A percentile compares a stretch with the other conserved stretches of the same genome.
phyloP scores from a whole-genome alignment of 139 green algal genomes.

The Micractinium sp. region DNA sequence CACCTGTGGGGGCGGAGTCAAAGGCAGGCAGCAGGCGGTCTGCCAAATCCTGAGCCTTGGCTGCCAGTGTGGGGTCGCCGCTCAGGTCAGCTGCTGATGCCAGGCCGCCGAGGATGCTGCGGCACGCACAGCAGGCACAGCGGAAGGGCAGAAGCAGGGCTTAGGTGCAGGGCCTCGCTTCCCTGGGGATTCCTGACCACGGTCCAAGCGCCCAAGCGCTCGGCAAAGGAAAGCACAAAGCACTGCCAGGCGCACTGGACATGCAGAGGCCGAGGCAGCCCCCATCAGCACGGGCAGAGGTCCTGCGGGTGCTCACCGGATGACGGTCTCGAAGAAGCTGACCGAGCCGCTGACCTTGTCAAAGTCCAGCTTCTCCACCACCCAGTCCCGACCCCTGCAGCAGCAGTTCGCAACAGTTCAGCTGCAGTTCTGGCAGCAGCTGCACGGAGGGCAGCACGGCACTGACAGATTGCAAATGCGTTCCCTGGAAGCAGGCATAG shows the following conservation, averaged over 20 bases:
- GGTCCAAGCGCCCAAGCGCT: too few species aligned
- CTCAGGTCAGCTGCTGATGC: conserved; percentile 70
- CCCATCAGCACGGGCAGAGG: too few species aligned
- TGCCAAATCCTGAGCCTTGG: conserved; percentile 51
- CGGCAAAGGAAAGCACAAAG: too few species aligned
- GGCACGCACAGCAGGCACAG: not conserved
- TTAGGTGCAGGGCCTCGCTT: too few species aligned
- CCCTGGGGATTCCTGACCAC: too few species aligned
- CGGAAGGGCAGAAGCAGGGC: too few species aligned
- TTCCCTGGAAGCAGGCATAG: not conserved
- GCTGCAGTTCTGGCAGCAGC: not conserved
- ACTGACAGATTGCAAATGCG: not conserved
- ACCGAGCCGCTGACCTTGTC: conserved; percentile 33
- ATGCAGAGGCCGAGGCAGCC: too few species aligned
- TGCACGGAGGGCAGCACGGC: not conserved
- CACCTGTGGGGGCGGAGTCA: conserved; percentile 49
- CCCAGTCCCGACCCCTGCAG: conserved; percentile 50
- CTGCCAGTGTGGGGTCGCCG: conserved; percentile 41
- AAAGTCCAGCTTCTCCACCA: conserved; percentile 63
- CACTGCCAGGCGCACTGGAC: not conserved
- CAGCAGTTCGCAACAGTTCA: not conserved
- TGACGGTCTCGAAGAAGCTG: conserved; percentile 48
- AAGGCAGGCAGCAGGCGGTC: conserved; percentile 82
- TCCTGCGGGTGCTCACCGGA: not conserved
- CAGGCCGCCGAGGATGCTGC: conserved; percentile 54